Percentiles rank a stretch among this genome's conserved stretches.
These are phyloP conservation scores for Psilocybe subaeruginosa DNA, from an alignment of 768 basidiomycete genomes.

Conservation along the genomic window DNA sequence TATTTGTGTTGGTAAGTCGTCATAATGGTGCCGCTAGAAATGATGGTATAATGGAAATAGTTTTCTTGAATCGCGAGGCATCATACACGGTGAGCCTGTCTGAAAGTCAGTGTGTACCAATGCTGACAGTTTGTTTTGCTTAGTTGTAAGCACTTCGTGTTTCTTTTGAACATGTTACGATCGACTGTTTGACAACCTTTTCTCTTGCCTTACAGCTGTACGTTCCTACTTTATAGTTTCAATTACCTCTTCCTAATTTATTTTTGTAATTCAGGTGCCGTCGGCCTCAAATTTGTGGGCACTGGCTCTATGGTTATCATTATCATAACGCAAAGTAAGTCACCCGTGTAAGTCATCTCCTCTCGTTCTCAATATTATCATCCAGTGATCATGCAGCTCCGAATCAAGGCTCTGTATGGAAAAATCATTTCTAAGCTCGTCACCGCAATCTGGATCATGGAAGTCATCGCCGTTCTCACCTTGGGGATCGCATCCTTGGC, in stretches of 20 bases:
- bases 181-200: neutral
- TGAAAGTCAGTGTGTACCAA: neutral
- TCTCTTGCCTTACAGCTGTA: slow-evolving; percentile 16
- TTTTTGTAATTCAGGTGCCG: slow-evolving; percentile 15
- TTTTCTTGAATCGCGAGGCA: slow-evolving; percentile 21
- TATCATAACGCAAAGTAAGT: slow-evolving; percentile 27
- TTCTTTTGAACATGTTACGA: neutral
- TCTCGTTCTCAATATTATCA: neutral
- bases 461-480: slow-evolving; percentile 19
- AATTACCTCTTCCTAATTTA: neutral
- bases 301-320: slow-evolving; percentile 22
- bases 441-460: slow-evolving; percentile 20
- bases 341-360: neutral
- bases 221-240: neutral
- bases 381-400: slow-evolving; percentile 29
- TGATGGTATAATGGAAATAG: slow-evolving; percentile 3
- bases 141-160: slow-evolving; percentile 6
- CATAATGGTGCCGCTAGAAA: neutral
- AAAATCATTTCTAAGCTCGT: slow-evolving; percentile 20
- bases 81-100: slow-evolving; percentile 2
- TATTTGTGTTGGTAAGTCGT: slow-evolving; percentile 13
- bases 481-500: slow-evolving; percentile 19
- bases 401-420: slow-evolving; percentile 29
- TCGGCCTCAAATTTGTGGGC: slow-evolving; percentile 25
- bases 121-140: neutral